Evolutionary conservation across 2,329 filamentous ascomycete species (phyloP).

Genomic region (Penicillium sp.): DNA sequence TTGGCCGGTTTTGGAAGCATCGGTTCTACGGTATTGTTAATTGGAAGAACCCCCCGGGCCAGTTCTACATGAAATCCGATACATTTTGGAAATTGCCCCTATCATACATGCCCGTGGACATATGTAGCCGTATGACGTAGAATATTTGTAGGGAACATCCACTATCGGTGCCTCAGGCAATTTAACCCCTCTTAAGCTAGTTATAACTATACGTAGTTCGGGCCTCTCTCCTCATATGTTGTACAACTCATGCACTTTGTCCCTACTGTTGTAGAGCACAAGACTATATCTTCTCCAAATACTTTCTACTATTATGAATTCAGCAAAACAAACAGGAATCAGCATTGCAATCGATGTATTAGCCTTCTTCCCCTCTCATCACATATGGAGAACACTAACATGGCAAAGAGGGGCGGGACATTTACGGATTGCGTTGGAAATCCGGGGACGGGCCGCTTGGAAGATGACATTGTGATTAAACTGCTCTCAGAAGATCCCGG

Average conservation of each 20-base stretch:
- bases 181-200: too few relatives aligned
- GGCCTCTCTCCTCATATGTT: too few relatives aligned
- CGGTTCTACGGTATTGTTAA: not conserved
- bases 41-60: too few relatives aligned
- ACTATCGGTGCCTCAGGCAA: too few relatives aligned
- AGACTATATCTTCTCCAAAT: not conserved
- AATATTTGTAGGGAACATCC: not conserved
- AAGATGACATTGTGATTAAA: slow-evolving; percentile 74
- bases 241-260: too few relatives aligned
- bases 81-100: not conserved
- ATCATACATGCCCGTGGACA: not conserved
- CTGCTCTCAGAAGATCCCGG: slow-evolving; percentile 80
- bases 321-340: slow-evolving; percentile 10
- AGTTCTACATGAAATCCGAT: not conserved
- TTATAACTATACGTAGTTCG: too few relatives aligned
- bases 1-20: not conserved
- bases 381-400: not conserved
- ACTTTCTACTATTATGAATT: slow-evolving; percentile 3
- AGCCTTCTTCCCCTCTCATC: not conserved
- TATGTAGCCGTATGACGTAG: not conserved
- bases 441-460: slow-evolving; percentile 51
- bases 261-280: too few relatives aligned
- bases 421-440: slow-evolving; percentile 22
- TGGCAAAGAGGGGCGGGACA: slow-evolving; percentile 17
- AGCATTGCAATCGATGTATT: slow-evolving; percentile 20